Conservation (phyloP, 441 rosid species). For the Populus hybrid region DNA sequence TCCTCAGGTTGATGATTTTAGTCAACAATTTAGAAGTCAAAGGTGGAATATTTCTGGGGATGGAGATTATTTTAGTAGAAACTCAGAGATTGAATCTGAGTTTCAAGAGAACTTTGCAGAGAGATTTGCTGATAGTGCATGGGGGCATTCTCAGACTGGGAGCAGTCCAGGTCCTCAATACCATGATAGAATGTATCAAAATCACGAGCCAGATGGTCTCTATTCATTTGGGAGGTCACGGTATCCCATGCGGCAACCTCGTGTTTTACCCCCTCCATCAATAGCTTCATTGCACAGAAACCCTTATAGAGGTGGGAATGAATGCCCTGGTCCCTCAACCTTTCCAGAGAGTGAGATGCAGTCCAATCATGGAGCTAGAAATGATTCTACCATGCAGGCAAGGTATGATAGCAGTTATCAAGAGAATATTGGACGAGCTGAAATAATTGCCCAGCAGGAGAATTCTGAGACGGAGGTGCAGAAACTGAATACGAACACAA, state of each 20-base stretch:
- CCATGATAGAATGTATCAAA: constrained; percentile 56
- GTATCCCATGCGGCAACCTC: constrained; percentile 84
- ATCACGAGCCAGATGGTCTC: constrained; percentile 63
- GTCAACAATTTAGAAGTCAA: constrained; percentile 46
- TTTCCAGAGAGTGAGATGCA: constrained; percentile 44
- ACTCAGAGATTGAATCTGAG: constrained; percentile 58
- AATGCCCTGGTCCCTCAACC: constrained; percentile 53
- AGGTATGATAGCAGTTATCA: constrained; percentile 44
- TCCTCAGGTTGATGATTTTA: constrained; percentile 45
- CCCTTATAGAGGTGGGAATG: constrained; percentile 48
- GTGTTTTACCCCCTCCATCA: constrained; percentile 86
- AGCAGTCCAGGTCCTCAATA: constrained; percentile 51
- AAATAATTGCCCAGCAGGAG: constrained; percentile 30
- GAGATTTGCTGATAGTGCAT: constrained; percentile 42
- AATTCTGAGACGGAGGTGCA: constrained; percentile 36
- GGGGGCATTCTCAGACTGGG: constrained; percentile 55
- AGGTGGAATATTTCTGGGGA: constrained; percentile 74
- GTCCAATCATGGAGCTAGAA: constrained; percentile 40
- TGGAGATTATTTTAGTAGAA: constrained; percentile 62
- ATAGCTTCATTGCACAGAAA: constrained; percentile 56
- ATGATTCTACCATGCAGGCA: constrained; percentile 43
- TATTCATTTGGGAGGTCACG: constrained; percentile 76
- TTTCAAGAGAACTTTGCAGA: constrained; percentile 52
- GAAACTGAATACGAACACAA: constrained; percentile 38
- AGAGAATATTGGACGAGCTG: constrained; percentile 39